A percentile compares a stretch with the other conserved stretches of the same genome.
Evolutionary conservation across 2,329 filamentous ascomycete species (phyloP).

Genomic region (Didymella keratinophila): DNA sequence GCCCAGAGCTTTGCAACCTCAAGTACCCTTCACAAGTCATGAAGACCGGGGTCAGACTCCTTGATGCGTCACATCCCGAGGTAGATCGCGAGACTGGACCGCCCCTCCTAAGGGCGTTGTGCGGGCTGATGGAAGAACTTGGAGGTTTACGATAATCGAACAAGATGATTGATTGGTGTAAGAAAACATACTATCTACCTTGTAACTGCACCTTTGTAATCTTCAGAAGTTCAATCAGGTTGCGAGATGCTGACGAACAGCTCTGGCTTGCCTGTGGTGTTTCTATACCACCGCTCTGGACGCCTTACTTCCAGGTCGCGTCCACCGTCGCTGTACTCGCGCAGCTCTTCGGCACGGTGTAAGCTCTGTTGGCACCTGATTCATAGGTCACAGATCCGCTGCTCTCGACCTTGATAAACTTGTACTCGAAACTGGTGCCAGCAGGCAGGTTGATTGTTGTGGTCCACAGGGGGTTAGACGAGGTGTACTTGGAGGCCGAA

Average conservation of each 20-base stretch:
- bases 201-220: not conserved
- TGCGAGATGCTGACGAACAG: not conserved
- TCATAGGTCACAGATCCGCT: conserved; percentile 58
- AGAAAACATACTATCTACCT: not conserved
- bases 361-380: conserved; percentile 51
- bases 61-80: conserved; percentile 29
- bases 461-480: conserved; percentile 57
- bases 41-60: conserved; percentile 25
- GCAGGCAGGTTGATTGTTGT: conserved; percentile 52
- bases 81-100: conserved; percentile 27
- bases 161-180: not conserved
- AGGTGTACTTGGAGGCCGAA: conserved; percentile 54
- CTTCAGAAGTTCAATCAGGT: not conserved
- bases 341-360: conserved; percentile 44
- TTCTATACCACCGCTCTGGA: no score
- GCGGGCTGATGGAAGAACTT: conserved; percentile 29
- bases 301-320: conserved; percentile 36
- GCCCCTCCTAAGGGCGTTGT: conserved; percentile 28
- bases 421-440: conserved; percentile 55
- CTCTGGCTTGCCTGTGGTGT: not conserved
- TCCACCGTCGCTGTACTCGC: conserved; percentile 28
- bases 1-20: conserved; percentile 22
- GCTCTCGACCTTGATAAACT: conserved; percentile 57
- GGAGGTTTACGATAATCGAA: conserved; percentile 6
- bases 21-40: conserved; percentile 28